Evolutionary conservation across 169 alveolate species (phyloP).

Genomic region (Amoebophrya sp.): DNA sequence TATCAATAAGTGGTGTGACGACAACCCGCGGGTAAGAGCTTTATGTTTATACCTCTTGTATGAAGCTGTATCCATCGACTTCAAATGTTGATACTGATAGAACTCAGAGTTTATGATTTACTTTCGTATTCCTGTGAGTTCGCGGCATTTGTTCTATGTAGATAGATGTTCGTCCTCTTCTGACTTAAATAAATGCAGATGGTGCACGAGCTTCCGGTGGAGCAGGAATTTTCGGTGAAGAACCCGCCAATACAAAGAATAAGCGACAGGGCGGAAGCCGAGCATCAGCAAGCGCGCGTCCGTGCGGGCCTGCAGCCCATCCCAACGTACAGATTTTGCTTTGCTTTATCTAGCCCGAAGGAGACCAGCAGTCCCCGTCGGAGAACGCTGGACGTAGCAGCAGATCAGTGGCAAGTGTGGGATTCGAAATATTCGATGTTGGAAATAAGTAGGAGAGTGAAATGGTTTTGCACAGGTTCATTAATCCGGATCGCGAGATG

Average conservation of each 20-base stretch:
- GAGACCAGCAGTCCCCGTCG: too few relatives aligned
- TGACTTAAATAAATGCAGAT: background rate
- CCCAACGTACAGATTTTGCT: background rate
- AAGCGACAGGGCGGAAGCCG: background rate
- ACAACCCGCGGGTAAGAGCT: background rate
- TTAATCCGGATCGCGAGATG: background rate
- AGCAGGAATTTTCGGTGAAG: background rate
- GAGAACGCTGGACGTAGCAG: too few relatives aligned
- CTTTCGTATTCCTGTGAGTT: too few relatives aligned
- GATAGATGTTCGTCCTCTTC: too few relatives aligned
- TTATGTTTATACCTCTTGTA: too few relatives aligned
- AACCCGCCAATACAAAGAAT: background rate
- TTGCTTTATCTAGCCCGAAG: background rate
- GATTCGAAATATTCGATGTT: too few relatives aligned
- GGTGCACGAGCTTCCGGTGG: background rate
- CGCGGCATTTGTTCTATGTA: too few relatives aligned
- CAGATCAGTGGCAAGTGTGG: too few relatives aligned
- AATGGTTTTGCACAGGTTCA: background rate
- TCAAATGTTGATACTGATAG: too few relatives aligned
- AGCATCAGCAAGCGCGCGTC: conserved; percentile 16
- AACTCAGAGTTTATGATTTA: too few relatives aligned
- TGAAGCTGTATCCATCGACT: too few relatives aligned
- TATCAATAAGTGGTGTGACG: conserved; percentile 6
- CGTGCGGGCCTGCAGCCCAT: background rate
- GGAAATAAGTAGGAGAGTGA: too few relatives aligned